Evolutionary conservation across 2,329 filamentous ascomycete species (phyloP).

Genomic region (Talaromyces pinophilus): DNA sequence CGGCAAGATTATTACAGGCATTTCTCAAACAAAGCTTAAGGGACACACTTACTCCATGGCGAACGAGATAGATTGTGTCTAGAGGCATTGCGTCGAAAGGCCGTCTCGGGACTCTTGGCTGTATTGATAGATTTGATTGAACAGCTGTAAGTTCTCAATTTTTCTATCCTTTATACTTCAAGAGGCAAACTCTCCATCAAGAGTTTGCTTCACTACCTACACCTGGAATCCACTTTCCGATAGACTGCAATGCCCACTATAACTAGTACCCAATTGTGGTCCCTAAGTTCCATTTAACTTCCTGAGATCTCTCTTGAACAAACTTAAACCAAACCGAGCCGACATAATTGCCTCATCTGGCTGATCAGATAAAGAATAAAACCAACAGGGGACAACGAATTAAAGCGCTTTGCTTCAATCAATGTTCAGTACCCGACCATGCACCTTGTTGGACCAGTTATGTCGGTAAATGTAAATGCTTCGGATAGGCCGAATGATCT

Average conservation of each 20-base stretch:
- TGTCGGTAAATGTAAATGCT: background rate
- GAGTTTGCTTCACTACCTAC: background rate
- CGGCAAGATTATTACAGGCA: background rate
- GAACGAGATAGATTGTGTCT: slow-evolving; percentile 70
- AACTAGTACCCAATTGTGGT: background rate
- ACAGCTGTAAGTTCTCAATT: background rate
- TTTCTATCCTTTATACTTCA: background rate
- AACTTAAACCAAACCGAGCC: background rate
- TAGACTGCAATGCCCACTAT: background rate
- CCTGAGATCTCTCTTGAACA: background rate
- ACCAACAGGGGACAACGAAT: background rate
- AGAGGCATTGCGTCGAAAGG: slow-evolving; percentile 56
- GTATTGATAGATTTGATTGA: background rate
- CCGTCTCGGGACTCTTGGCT: background rate
- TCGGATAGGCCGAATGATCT: too few species aligned
- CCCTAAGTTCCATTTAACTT: background rate
- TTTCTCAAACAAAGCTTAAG: background rate
- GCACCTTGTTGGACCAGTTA: background rate
- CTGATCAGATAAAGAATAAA: background rate
- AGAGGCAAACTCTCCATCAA: background rate
- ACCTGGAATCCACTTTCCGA: background rate
- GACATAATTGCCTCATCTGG: background rate
- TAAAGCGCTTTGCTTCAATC: background rate
- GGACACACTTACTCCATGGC: slow-evolving; percentile 66
- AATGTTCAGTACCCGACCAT: background rate